Conservation (phyloP, 106 monocot species). For the Phalaenopsis aphrodite region DNA sequence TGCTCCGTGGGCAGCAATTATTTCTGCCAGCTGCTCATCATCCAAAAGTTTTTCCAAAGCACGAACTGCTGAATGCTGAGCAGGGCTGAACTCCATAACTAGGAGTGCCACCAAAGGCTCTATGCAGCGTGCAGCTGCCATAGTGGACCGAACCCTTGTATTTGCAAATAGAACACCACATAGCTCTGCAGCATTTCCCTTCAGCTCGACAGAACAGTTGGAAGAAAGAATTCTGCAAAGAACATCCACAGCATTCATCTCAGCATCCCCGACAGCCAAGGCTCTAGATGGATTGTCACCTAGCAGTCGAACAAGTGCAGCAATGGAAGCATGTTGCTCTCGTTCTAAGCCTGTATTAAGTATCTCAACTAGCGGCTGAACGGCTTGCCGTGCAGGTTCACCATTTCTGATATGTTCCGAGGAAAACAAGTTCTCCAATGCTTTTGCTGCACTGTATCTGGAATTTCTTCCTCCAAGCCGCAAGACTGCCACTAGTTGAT, state of each 20-base stretch:
- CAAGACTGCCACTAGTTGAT: conserved; percentile 89
- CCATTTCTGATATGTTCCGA: conserved; percentile 81
- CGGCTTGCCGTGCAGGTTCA: conserved; percentile 70
- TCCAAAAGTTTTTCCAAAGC: conserved; percentile 90
- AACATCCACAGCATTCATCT: conserved; percentile 93
- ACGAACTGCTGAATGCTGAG: conserved; percentile 78
- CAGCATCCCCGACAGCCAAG: conserved; percentile 69
- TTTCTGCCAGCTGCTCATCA: conserved; percentile 85
- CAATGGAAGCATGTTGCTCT: conserved; percentile 95
- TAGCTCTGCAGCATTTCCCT: conserved; percentile 93
- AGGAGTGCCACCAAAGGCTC: conserved; percentile 83
- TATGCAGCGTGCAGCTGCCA: conserved; percentile 84
- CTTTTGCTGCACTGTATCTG: conserved; percentile 91
- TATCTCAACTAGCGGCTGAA: conserved; percentile 92
- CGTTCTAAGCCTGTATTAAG: conserved; percentile 76
- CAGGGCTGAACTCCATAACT: conserved; percentile 42
- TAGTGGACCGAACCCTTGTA: conserved; percentile 72
- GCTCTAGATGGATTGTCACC: conserved; percentile 74
- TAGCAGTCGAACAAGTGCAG: conserved; percentile 74
- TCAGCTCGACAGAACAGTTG: conserved; percentile 73
- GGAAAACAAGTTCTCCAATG: conserved; percentile 88
- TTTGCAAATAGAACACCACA: conserved; percentile 89
- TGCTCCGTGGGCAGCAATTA: conserved; percentile 78
- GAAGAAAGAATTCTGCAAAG: conserved; percentile 90
- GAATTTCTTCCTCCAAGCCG: conserved; percentile 92